phyloP scores from a whole-genome alignment of 106 monocot genomes.

The Ottelia alismoides region DNA sequence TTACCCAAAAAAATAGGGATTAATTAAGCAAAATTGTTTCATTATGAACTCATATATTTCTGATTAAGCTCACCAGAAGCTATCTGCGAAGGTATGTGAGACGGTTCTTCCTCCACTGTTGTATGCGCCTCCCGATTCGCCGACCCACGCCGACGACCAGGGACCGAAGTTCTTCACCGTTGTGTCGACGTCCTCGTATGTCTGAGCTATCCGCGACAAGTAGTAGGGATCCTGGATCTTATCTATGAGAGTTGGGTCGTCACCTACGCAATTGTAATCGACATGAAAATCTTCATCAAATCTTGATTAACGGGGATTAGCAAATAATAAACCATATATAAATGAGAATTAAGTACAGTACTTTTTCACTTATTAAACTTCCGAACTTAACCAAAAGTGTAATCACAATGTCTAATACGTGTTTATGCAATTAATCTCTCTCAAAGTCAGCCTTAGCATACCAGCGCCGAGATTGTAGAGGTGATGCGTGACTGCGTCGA shows the following conservation, averaged over 20 bases:
- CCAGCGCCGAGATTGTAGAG: constrained; percentile 92
- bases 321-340: neutral
- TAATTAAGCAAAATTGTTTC: too few species aligned
- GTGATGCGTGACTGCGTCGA: constrained; percentile 74
- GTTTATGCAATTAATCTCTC: too few species aligned
- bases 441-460: too few species aligned
- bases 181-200: constrained; percentile 49
- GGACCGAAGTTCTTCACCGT: constrained; percentile 60
- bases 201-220: constrained; percentile 34
- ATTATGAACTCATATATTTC: too few species aligned
- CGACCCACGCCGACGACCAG: constrained; percentile 92
- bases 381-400: neutral
- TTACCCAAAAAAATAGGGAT: too few species aligned
- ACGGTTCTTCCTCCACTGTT: constrained; percentile 71
- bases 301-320: neutral
- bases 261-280: constrained; percentile 28
- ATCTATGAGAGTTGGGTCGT: constrained; percentile 39
- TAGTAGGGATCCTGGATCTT: constrained; percentile 58
- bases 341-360: neutral
- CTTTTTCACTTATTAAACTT: neutral
- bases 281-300: neutral
- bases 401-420: too few species aligned
- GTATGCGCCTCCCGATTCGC: constrained; percentile 91
- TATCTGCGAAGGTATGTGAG: constrained; percentile 71
- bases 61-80: constrained; percentile 57